Base-by-base conservation (phyloP, 2,329 filamentous ascomycete species). In the Colletotrichum higginsianum region DNA sequence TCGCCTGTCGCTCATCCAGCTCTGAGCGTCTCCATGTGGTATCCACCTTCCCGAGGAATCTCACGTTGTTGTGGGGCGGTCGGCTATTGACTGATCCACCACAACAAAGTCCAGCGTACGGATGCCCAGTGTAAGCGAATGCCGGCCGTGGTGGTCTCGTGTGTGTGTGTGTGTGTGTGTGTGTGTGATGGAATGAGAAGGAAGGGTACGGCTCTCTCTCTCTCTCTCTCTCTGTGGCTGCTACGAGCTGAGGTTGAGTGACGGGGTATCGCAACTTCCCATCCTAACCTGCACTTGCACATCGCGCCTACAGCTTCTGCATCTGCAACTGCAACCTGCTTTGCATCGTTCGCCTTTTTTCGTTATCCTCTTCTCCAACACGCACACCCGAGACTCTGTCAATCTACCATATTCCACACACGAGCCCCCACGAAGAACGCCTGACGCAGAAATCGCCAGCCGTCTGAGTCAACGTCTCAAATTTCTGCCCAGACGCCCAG, bases 391-490 rank as follows among this genome's bases (percentile, higher is more conserved):
- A 38, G 35, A 38, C 35, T 46, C 38, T 47, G 38, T 38, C 55
- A 44, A 21, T 55, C 52, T 46, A 23, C 23, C 42, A 40, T 35
- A 57, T 35, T 9, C 65, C 26, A 38, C 30, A 46, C 15, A 40
- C n/a, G 4, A 21, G 21, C 35, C 21, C 26, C 46, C 55, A 57
- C 42, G 21, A 35, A 26, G 55, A 58, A 35, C 26, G 23, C 53
- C 52, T 71, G 52, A 71, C 68, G 49, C 68, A 40, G 44, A 52
- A 57, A 26, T 57, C 30, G 42, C 44, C 23, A 46, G 47, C 63
- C 23, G 38, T 56, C 50, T 35, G 68, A 62, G 64, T 62, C 64
- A 71, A 67, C 61, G 26, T 57, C 30, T 53, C 46, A 30, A 62
- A n/a, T n/a, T 42, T 62, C 35, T 57, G 56, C 35, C 38, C 56